Evolutionary conservation across 148 eudicot genomes (phyloP), one percentile per base, ranked within the genome.

Genomic region (Bassia scoparia): DNA sequence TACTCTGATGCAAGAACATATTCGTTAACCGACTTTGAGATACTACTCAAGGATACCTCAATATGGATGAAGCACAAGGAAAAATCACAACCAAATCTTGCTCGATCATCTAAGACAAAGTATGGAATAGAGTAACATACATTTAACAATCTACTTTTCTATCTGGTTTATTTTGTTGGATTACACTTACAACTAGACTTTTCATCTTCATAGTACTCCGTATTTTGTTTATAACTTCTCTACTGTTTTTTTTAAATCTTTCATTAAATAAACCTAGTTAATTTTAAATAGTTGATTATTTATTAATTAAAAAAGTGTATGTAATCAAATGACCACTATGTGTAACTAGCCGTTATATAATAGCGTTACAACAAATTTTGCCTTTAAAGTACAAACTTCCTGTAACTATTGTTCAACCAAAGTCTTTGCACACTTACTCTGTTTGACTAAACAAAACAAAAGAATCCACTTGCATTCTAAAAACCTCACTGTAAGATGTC

Each of bases 1-100:
- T 26, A 24, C 70, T 4, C 23, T 67, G 38, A 35, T 50, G 29
- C 49, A 67, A 27, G 54, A 67, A 13, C 54, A 15, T 26, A 67
- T 67, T 46, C 55, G 70, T 35, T 21, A 23, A 44, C 41, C 23
- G 70, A 44, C 9, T 50, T 43, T 43, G 70, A 65, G 44, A 37
- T 65, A 3, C 68, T 41, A 29, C 49, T 20, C 41, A 65, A 65
- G 68, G 49, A 63, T 41, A 66, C 69, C 2, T 38, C 0, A 66
- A 66, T 66, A 66, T 66, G 69, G 69, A 66, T 66, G 69, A 66
- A 66, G 69, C 43, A 49, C 52, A 21, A 66, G 52, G 29, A 66
- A 66, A 66, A 41, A 66, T 43, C 52, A 66, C 21, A 49, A 66
- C 15, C 69, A 66, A 66, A 30, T 66, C n/a, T 21, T 66, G 52